phyloP scores from a whole-genome alignment of 148 eudicot genomes.

The Nyssa sinensis region DNA sequence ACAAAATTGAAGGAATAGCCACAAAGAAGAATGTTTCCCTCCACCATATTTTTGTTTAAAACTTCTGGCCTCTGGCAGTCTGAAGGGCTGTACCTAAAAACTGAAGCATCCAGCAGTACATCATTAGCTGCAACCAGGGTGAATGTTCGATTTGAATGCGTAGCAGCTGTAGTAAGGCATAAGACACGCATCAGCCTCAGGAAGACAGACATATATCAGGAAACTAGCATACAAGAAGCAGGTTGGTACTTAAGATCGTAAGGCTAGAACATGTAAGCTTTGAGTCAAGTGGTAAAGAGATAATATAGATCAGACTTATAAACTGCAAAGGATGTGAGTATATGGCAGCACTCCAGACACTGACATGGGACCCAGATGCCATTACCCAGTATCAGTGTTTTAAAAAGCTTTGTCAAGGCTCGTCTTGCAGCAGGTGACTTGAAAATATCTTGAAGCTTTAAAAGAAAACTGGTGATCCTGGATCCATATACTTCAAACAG shows the following conservation, averaged over 20 bases:
- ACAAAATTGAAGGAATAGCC: conserved; percentile 97
- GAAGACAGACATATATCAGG: not conserved
- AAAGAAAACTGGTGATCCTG: too few relatives aligned
- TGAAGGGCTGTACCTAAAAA: conserved; percentile 60
- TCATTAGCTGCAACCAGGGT: conserved; percentile 93
- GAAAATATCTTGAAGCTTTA: too few relatives aligned
- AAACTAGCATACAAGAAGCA: conserved; percentile 2
- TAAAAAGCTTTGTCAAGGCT: too few relatives aligned
- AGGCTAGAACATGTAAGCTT: too few relatives aligned
- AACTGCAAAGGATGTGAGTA: too few relatives aligned
- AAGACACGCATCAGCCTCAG: conserved; percentile 19
- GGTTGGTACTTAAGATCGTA: not conserved
- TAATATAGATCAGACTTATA: too few relatives aligned
- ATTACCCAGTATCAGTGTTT: too few relatives aligned
- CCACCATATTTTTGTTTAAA: conserved; percentile 74
- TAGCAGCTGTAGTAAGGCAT: conserved; percentile 70
- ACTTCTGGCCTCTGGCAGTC: conserved; percentile 96
- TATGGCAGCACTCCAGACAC: too few relatives aligned
- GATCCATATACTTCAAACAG: too few relatives aligned
- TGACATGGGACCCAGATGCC: too few relatives aligned
- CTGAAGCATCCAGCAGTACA: conserved; percentile 73
- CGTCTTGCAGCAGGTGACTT: too few relatives aligned
- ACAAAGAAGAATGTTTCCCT: conserved; percentile 91
- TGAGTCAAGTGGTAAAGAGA: too few relatives aligned
- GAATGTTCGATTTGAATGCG: conserved; percentile 58